Conservation (phyloP, 495 filamentous ascomycete species). For the Saxispiralis lemnorum region DNA sequence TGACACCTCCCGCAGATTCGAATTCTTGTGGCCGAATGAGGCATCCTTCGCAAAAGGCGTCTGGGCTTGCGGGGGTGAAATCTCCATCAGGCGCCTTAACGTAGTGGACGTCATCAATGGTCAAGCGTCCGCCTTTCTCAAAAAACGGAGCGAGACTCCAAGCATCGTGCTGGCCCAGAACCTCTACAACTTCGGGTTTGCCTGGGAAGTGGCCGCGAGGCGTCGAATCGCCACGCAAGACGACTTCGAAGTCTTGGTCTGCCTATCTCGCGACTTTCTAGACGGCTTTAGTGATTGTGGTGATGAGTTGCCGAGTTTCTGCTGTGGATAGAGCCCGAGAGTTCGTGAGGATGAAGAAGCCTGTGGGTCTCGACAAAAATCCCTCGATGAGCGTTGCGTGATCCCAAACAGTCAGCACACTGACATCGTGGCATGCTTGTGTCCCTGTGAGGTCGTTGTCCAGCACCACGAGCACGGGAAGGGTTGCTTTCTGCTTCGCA, state of each 20-base stretch:
- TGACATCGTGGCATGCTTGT: constrained; percentile 39
- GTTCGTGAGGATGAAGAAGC: constrained; percentile 42
- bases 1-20: constrained; percentile 32
- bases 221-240: constrained; percentile 36
- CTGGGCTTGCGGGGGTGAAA: constrained; percentile 29
- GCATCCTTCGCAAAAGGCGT: constrained; percentile 37
- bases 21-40: constrained; percentile 35
- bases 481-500: no score
- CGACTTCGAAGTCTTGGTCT: constrained; percentile 30
- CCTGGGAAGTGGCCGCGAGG: constrained; percentile 36
- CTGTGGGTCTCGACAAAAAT: constrained; percentile 20
- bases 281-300: constrained; percentile 31
- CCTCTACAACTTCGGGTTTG: constrained; percentile 33
- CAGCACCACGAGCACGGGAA: constrained; percentile 29
- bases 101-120: constrained; percentile 37
- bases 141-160: constrained; percentile 37
- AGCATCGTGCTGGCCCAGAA: constrained; percentile 29
- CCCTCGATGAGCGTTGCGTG: constrained; percentile 26
- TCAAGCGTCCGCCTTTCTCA: constrained; percentile 34
- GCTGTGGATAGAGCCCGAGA: constrained; percentile 33
- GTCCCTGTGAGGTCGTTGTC: constrained; percentile 42
- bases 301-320: constrained; percentile 28
- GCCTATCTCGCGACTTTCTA: constrained; percentile 24
- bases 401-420: constrained; percentile 38
- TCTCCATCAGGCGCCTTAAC: constrained; percentile 27